Evolutionary conservation across 805 yeast species (phyloP).

Genomic region (Metschnikowia lochheadii): DNA sequence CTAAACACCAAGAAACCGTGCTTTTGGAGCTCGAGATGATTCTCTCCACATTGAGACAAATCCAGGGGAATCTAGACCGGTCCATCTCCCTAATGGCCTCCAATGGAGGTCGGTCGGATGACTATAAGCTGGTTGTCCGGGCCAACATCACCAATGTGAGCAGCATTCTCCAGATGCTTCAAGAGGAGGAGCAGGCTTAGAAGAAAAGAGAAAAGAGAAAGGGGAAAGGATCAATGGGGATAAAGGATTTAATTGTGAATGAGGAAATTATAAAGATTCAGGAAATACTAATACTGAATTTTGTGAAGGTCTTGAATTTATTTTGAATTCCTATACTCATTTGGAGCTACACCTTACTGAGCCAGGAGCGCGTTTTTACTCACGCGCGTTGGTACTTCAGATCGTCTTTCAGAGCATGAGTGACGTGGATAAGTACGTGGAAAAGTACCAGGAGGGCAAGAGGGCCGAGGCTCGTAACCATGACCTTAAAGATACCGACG

Average conservation of each 20-base stretch:
- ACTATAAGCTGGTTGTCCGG: constrained; percentile 17
- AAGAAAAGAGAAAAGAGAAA: no score
- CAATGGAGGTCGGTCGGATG: neutral
- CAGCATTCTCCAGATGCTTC: constrained; percentile 15
- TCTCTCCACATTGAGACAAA: constrained; percentile 27
- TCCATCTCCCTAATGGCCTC: constrained; percentile 21
- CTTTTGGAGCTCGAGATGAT: constrained; percentile 34
- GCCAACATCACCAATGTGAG: constrained; percentile 17
- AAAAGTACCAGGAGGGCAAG: constrained; percentile 43
- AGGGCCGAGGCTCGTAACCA: constrained; percentile 16
- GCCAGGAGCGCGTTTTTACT: constrained; percentile 1
- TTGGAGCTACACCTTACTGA: no score
- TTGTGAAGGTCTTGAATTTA: no score
- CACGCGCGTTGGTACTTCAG: neutral
- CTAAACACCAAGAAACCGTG: constrained; percentile 22
- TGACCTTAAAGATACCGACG: constrained; percentile 16
- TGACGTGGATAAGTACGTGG: constrained; percentile 33
- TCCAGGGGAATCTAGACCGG: constrained; percentile 25
- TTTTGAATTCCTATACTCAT: no score
- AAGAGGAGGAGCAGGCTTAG: neutral
- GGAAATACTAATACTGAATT: neutral
- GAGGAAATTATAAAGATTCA: neutral
- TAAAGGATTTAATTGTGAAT: neutral
- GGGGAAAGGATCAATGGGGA: no score
- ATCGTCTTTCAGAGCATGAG: constrained; percentile 24